phyloP scores from a whole-genome alignment of 2,329 filamentous ascomycete species.

The Pseudogymnoascus pannorum region DNA sequence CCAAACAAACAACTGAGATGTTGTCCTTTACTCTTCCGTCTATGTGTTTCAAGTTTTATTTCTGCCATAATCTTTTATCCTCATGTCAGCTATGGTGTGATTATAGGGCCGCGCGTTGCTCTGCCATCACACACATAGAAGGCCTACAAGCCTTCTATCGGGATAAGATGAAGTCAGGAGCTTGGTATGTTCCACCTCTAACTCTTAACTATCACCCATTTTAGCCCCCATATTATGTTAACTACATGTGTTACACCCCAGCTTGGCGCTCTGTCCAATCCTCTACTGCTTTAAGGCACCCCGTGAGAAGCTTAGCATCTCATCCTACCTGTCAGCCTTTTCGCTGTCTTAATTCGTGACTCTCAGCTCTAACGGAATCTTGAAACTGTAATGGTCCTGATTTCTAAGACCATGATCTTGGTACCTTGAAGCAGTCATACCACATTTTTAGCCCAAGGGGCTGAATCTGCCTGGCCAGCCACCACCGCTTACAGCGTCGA shows the following conservation, averaged over 20 bases:
- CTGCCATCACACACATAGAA: background rate
- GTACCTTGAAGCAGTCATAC: background rate
- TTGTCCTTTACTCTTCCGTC: background rate
- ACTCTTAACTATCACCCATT: background rate
- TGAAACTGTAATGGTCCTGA: slow-evolving; percentile 1
- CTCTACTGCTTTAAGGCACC: background rate
- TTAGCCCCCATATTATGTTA: background rate
- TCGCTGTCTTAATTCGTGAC: background rate
- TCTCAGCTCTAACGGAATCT: background rate
- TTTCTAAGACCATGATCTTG: background rate
- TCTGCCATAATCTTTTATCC: background rate
- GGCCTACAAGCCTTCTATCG: background rate
- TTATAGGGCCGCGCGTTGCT: background rate
- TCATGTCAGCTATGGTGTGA: background rate
- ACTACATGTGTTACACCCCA: background rate
- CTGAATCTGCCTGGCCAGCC: background rate
- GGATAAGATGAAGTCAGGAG: background rate
- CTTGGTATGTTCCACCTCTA: background rate
- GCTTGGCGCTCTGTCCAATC: background rate
- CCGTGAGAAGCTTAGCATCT: background rate
- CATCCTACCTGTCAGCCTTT: background rate
- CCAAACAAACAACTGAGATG: background rate
- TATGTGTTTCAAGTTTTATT: background rate
- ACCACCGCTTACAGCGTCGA: background rate
- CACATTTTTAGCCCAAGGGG: background rate